A percentile compares a stretch with the other conserved stretches of the same genome.
Evolutionary conservation across 768 basidiomycete genomes (phyloP).

Genomic region (Candolleomyces efflorescens): DNA sequence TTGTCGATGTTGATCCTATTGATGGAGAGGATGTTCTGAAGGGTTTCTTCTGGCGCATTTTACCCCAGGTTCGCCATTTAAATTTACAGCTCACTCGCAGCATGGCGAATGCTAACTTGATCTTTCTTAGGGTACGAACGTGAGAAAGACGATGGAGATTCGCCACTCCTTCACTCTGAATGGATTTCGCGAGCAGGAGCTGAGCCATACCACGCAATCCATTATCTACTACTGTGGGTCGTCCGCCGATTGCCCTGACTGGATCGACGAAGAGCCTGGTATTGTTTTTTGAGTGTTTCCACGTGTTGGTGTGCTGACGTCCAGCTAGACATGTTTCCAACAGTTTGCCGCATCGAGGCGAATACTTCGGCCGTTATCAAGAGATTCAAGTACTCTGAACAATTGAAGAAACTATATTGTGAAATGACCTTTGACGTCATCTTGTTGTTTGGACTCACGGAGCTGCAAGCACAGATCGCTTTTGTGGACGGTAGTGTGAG

Average conservation of each 20-base stretch:
- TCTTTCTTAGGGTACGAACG: not conserved
- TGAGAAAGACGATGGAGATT: not conserved
- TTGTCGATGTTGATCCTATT: not conserved
- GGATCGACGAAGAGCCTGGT: not conserved
- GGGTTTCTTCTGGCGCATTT: not conserved
- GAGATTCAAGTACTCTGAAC: not conserved
- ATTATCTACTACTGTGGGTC: not conserved
- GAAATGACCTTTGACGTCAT: slow-evolving; percentile 38
- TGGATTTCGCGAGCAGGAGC: not conserved
- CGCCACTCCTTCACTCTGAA: not conserved
- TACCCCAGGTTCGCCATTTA: not conserved
- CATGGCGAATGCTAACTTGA: not conserved
- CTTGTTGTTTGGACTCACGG: slow-evolving; percentile 49
- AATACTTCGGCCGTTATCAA: not conserved
- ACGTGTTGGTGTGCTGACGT: not conserved
- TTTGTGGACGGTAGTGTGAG: slow-evolving; percentile 34
- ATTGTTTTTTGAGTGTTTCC: not conserved
- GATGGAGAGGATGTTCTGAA: not conserved
- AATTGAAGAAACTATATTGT: slow-evolving; percentile 17
- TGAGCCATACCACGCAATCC: not conserved
- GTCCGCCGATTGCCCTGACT: not conserved
- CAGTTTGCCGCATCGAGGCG: not conserved
- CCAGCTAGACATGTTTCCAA: not conserved
- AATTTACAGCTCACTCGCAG: too few relatives aligned
- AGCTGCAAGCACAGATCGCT: slow-evolving; percentile 46